Percentiles rank a stretch among this genome's conserved stretches.
Evolutionary conservation across 345 rosid species (phyloP).

Genomic region (Ricinus communis): DNA sequence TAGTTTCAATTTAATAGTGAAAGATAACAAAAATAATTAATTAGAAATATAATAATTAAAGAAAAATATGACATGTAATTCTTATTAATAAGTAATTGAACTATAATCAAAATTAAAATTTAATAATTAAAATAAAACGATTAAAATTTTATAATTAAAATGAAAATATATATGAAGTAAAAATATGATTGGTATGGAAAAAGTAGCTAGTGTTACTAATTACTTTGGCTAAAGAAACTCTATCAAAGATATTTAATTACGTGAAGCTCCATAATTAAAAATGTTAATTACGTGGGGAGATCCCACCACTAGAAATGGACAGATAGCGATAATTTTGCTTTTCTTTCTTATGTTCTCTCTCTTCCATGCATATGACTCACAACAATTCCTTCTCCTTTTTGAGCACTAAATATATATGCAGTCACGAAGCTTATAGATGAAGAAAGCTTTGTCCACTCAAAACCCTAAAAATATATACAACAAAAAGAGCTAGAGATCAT

Average conservation of each 20-base stretch:
- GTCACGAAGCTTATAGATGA: constrained; percentile 23
- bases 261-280: constrained; percentile 11
- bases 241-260: neutral
- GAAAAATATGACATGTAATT: too few relatives aligned
- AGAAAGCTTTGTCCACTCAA: constrained; percentile 64
- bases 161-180: too few relatives aligned
- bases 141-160: too few relatives aligned
- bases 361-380: constrained; percentile 33
- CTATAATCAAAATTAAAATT: too few relatives aligned
- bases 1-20: too few relatives aligned
- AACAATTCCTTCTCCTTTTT: constrained; percentile 22
- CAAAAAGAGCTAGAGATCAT: constrained; percentile 41
- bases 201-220: constrained; percentile 2
- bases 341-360: constrained; percentile 10
- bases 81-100: too few relatives aligned
- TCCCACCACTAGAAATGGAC: constrained; percentile 37
- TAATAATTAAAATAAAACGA: too few relatives aligned
- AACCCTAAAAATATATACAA: constrained; percentile 61
- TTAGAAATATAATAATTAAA: too few relatives aligned
- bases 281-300: constrained; percentile 11
- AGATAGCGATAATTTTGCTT: constrained; percentile 23
- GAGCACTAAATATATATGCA: constrained; percentile 36
- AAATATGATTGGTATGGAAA: constrained; percentile 1
- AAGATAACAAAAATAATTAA: too few relatives aligned
- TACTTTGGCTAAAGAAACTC: neutral